Base-by-base conservation (phyloP, 2,329 filamentous ascomycete genomes). In the Colletotrichum kahawae region DNA sequence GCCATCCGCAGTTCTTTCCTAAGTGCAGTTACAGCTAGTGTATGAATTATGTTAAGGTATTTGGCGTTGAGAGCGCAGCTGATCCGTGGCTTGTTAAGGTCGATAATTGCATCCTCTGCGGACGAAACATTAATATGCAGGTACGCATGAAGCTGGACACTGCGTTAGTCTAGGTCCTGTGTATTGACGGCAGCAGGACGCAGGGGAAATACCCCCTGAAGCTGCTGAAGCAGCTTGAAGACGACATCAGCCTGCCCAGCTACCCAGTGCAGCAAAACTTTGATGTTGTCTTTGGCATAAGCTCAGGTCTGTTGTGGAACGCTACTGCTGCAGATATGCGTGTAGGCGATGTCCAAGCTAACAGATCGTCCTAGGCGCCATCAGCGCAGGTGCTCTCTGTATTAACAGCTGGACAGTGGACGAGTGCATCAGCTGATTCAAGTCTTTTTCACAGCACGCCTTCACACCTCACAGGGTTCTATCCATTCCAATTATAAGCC, bases 181-280 rank as follows among this genome's bases (percentile, higher is more conserved):
- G n/a, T 16, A 70, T 76, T 21, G 67, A 83, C 73, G 78, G 78
- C 12, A 78, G 82, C n/a, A 78, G 81, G 2, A 78, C 81, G 24
- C 78, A 80, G 13, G 81, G 82, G 2, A 76, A 83, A 7, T 82
- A 81, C 12, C 76, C 70, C 5, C 79, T 83, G 1, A 60, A 77
- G 10, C 80, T 83, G 43, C 75, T 83, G 8, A 69, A 81, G 62
- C 62, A 79, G 27, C 60, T 83, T 4, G 78, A 82, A 78, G 67
- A 78, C n/a, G 62, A 54, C 12, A 74, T 82, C 36, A 13, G 70
- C 21, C 56, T 74, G n/a, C 66, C 21, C 0, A 13, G 21, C 59
- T 18, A 74, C 18, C 31, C 21, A 3, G 12, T 74, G 16, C 16
- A 74, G 31, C 9, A 70, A 7, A 70, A 65, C 68, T 70, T 74